Evolutionary conservation across 2,329 filamentous ascomycete genomes (phyloP), one percentile per base, ranked within the genome.

Genomic region (Pyrenophora tritici-repentis): DNA sequence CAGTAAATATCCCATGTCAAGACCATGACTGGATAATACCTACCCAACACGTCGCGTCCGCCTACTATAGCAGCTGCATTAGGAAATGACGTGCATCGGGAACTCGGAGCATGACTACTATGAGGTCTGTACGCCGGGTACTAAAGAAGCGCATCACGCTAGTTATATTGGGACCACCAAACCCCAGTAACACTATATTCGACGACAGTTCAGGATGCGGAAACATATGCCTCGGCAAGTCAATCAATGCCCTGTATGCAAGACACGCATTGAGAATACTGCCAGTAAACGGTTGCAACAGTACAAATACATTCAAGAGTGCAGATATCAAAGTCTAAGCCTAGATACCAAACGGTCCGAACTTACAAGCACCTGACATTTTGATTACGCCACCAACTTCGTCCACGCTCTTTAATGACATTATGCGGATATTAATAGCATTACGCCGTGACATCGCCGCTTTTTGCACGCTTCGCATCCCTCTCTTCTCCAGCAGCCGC

Each of bases 401-500:
- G 20, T 12, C 32, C 24, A 36, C 4, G 12, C 13, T 8, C 14
- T 39, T 20, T n/a, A 24, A 24, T 20, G 22, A 42, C 31, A 12
- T 24, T 34, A 24, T 7, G 22, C 22, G 8, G 6, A 7, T 24
- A 24, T 24, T 24, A 24, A 7, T 24, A 24, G 22, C 22, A 24
- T 24, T 59, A 59, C 31, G 38, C 56, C n/a, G 53, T 49, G 4
- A 39, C 36, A 39, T 65, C 63, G 18, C 62, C 56, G 32, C 63
- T 67, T 44, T 63, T 69, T 20, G 62, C 61, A 26, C 71, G 59
- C 61, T 75, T 75, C 0, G 65, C 42, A 12, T 72, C 70, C 13
- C 66, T 54, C 40, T 71, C 70, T n/a, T 61, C 55, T 7, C 67
- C 66, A 8, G 63, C 58, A 6, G 55, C 55, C 8, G 52, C 54